These are phyloP conservation scores for Nepenthes gracilis DNA, from an alignment of 148 eudicot species.

Conservation along the genomic window DNA sequence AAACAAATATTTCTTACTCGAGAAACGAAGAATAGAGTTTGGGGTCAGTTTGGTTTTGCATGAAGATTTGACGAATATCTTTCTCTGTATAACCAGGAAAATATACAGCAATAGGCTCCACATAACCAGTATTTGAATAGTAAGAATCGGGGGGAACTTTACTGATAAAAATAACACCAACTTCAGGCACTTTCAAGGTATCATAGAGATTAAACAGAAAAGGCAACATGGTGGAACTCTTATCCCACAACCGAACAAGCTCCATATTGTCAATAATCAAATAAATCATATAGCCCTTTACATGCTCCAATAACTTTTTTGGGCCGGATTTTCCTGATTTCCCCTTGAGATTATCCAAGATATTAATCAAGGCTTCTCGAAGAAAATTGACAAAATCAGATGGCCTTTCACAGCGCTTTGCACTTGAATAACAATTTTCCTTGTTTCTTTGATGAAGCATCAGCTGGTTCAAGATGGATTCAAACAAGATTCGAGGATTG, in stretches of 20 bases:
- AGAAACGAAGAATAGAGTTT: slow-evolving; percentile 75
- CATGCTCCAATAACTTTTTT: slow-evolving; percentile 23
- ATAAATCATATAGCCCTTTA: slow-evolving; percentile 67
- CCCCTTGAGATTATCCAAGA: slow-evolving; percentile 44
- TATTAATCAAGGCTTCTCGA: slow-evolving; percentile 42
- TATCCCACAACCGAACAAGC: slow-evolving; percentile 80
- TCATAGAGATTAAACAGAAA: slow-evolving; percentile 61
- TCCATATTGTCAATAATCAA: slow-evolving; percentile 74
- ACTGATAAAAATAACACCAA: slow-evolving; percentile 76
- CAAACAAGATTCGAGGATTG: slow-evolving; percentile 78
- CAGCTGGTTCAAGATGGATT: slow-evolving; percentile 71
- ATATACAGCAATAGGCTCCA: slow-evolving; percentile 65
- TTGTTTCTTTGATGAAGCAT: slow-evolving; percentile 51
- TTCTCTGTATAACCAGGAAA: slow-evolving; percentile 79
- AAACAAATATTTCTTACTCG: slow-evolving; percentile 45
- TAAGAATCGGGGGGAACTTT: slow-evolving; percentile 69
- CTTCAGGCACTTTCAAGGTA: slow-evolving; percentile 57
- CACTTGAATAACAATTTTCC: slow-evolving; percentile 53
- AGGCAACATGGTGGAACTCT: slow-evolving; percentile 55
- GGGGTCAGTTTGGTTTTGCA: slow-evolving; percentile 45
- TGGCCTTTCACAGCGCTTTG: slow-evolving; percentile 75
- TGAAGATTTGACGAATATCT: slow-evolving; percentile 61
- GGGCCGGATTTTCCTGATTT: slow-evolving; percentile 22
- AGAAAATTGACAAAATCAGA: slow-evolving; percentile 72
- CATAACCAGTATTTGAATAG: slow-evolving; percentile 59